Percentiles rank a stretch among this genome's conserved stretches.
phyloP scores from a whole-genome alignment of 768 basidiomycete species.

The Leucocoprinus birnbaumii region DNA sequence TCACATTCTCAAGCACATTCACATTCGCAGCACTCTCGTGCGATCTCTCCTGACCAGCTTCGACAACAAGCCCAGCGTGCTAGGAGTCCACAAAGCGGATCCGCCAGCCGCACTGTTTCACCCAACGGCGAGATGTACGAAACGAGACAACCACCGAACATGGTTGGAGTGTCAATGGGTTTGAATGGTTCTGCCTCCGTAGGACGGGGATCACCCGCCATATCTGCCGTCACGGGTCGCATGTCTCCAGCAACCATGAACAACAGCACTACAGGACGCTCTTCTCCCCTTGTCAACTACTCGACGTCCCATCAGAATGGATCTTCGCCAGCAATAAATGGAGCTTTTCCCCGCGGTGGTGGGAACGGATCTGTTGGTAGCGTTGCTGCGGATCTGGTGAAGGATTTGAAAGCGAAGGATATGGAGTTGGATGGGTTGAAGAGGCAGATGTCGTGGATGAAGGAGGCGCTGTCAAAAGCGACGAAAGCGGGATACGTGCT shows the following conservation, averaged over 20 bases:
- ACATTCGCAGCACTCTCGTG: constrained; percentile 40
- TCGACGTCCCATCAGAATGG: constrained; percentile 36
- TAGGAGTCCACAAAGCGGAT: constrained; percentile 20
- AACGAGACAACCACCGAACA: constrained; percentile 38
- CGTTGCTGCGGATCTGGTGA: constrained; percentile 70
- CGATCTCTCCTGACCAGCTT: constrained; percentile 53
- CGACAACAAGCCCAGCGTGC: constrained; percentile 14
- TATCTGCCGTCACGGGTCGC: constrained; percentile 31
- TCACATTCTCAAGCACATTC: constrained; percentile 23
- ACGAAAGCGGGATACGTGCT: constrained; percentile 76
- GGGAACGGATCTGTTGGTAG: constrained; percentile 60
- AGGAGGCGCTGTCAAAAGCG: constrained; percentile 73
- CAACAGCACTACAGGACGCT: constrained; percentile 28
- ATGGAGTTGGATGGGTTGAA: constrained; percentile 73
- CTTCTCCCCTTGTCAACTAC: constrained; percentile 46
- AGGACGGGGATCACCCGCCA: constrained; percentile 30
- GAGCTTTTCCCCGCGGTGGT: constrained; percentile 31
- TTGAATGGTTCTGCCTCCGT: constrained; percentile 37
- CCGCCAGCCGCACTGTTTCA: constrained; percentile 13
- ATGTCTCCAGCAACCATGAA: constrained; percentile 29
- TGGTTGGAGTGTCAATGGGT: constrained; percentile 52
- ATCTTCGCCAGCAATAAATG: constrained; percentile 51
- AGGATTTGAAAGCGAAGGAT: constrained; percentile 82
- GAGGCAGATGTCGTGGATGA: constrained; percentile 85
- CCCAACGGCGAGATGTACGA: constrained; percentile 7